Evolutionary conservation across 495 filamentous ascomycete species (phyloP), one percentile per base, ranked within the genome.

Genomic region (Xylaria nigripes): DNA sequence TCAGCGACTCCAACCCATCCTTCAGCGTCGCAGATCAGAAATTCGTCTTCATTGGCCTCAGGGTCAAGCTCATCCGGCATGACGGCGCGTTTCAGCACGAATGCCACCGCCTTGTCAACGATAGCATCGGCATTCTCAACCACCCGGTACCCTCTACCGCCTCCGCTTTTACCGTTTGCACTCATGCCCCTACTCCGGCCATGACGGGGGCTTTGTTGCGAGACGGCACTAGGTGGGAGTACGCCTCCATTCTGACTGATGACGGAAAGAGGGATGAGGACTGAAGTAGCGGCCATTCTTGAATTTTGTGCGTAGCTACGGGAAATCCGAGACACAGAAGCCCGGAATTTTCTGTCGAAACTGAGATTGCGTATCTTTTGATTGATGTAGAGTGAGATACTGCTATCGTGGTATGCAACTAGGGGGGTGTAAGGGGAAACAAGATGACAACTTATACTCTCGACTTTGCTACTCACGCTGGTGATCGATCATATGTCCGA

Each of bases 131-230:
- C 60, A 34, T 76, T 70, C 48, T 76, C 71, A 7, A 70, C 67
- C 23, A 73, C 58, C 45, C 67, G 69, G 62, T 74, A 74, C 2
- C 70, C 63, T 2, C 70, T 66, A 42, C 68, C 65, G 24, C 64
- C 55, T 15, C 55, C 55, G 53, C 68, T 72, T 52, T 60, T 63
- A 48, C 66, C 68, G 50, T 68, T 70, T 12, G 70, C 45, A 51
- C 71, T 76, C 58, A 71, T 70, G 9, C 67, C 71, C 47, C 67
- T 57, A 55, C 69, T 69, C 45, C 72, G 66, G 45, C 72, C 72
- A 63, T 76, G 72, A 41, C 72, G 70, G 40, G 71, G 66, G 38
- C 56, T 62, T 55, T 71, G 62, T 44, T 71, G 68, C n/a, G 61
- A 66, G 22, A 74, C 44, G 19, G 70, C 70, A 45, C 71, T 74